Conservation (phyloP, 768 basidiomycete species). For the Kwoniella dejecticola region DNA sequence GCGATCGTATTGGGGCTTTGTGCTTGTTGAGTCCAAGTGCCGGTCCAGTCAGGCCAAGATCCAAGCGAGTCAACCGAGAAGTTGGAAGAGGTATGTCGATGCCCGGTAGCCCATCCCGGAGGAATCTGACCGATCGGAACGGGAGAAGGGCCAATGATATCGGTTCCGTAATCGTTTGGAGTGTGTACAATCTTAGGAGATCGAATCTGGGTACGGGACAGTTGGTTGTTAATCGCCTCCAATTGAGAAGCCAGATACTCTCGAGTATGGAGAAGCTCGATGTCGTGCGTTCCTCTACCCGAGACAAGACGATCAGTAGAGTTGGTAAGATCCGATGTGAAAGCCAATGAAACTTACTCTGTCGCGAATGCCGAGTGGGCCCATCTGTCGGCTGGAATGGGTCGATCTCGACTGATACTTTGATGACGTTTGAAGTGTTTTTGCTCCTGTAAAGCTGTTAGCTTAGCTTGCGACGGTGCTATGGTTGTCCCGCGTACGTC, state of each 20-base stretch:
- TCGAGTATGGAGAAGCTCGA: constrained; percentile 8
- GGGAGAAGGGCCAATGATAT: not conserved
- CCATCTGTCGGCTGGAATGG: not conserved
- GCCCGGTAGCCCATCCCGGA: not conserved
- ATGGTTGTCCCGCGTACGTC: constrained; percentile 24
- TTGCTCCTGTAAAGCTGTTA: constrained; percentile 16
- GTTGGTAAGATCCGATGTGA: not conserved
- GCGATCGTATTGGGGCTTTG: not conserved
- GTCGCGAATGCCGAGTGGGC: not conserved
- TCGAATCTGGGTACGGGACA: not conserved
- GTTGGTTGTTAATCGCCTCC: constrained; percentile 7
- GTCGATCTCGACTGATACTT: constrained; percentile 10
- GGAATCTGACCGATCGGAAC: constrained; percentile 1
- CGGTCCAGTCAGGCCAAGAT: constrained; percentile 1
- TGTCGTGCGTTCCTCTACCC: not conserved
- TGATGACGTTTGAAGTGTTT: constrained; percentile 25
- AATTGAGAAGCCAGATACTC: constrained; percentile 13
- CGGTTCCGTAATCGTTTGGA: not conserved
- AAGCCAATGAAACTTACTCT: not conserved
- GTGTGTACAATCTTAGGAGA: constrained; percentile 1
- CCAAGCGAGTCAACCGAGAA: constrained; percentile 6
- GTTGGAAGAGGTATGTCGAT: constrained; percentile 6
- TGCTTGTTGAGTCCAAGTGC: not conserved
- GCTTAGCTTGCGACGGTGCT: no score
- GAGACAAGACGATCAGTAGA: not conserved